Evolutionary conservation across 169 alveolate genomes (phyloP).

Genomic region (Eimeria necatrix): DNA sequence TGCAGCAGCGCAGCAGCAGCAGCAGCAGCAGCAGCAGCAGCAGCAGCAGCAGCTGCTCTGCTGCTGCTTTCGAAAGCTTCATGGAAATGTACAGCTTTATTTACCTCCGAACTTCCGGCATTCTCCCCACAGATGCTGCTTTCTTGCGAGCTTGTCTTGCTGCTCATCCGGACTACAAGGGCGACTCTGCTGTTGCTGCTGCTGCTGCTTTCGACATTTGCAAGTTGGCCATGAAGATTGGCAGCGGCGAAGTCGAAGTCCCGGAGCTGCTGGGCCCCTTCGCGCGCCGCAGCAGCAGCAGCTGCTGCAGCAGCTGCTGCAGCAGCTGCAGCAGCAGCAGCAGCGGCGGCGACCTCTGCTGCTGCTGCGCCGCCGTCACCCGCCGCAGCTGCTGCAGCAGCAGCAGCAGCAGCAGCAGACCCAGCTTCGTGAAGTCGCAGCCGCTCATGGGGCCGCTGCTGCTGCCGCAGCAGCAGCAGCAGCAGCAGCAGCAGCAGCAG

Average conservation of each 20-base stretch:
- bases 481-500: too few species aligned
- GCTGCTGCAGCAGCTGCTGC: neutral
- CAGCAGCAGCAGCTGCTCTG: neutral
- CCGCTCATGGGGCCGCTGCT: too few species aligned
- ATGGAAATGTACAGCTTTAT: constrained; percentile 4
- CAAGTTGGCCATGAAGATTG: constrained; percentile 63
- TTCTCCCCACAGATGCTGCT: constrained; percentile 65
- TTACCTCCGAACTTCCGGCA: constrained; percentile 60
- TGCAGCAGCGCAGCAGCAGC: neutral
- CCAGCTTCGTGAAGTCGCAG: too few species aligned
- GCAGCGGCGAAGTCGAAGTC: constrained; percentile 5
- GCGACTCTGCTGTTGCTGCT: constrained; percentile 59
- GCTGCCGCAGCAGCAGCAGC: too few species aligned
- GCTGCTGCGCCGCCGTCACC: too few species aligned
- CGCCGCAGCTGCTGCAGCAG: too few species aligned
- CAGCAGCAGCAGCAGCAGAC: too few species aligned
- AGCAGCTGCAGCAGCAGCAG: neutral
- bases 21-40: neutral
- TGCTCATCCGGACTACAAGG: constrained; percentile 73
- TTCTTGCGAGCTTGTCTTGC: constrained; percentile 60
- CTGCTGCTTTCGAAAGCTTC: constrained; percentile 31
- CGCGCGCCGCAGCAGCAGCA: constrained; percentile 51
- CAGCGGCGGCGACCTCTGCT: too few species aligned
- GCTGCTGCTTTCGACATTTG: constrained; percentile 21
- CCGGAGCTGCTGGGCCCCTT: constrained; percentile 75